Conservation (phyloP, 805 yeast species). For the Candida coquimbonensis region DNA sequence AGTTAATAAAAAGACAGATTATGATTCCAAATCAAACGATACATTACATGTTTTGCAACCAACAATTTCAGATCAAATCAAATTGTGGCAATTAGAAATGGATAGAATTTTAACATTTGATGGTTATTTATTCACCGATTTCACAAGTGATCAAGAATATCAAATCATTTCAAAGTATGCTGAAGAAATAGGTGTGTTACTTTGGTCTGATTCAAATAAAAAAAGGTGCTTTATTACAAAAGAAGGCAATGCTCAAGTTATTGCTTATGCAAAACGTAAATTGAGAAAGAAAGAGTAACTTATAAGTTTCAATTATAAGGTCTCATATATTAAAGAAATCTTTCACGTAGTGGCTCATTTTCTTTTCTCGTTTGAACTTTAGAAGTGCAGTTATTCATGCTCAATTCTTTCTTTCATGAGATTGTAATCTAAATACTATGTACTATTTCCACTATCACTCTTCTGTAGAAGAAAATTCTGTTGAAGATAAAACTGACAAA, state of each 20-base stretch:
- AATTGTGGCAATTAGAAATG: slow-evolving; percentile 91
- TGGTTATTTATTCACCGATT: slow-evolving; percentile 86
- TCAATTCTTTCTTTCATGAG: no score
- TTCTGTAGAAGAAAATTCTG: no score
- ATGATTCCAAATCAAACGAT: slow-evolving; percentile 41
- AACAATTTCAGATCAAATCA: slow-evolving; percentile 93
- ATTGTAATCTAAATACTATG: no score
- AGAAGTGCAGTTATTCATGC: no score
- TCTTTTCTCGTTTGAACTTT: no score
- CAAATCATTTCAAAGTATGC: slow-evolving; percentile 70
- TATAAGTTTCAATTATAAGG: no score
- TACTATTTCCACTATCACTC: no score
- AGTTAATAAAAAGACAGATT: slow-evolving; percentile 59
- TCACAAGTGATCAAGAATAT: slow-evolving; percentile 70
- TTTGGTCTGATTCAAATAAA: slow-evolving; percentile 75
- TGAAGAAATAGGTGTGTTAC: slow-evolving; percentile 79
- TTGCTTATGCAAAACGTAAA: slow-evolving; percentile 81
- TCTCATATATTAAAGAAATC: not conserved
- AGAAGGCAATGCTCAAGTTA: slow-evolving; percentile 83
- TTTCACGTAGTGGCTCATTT: not conserved
- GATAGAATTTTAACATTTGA: slow-evolving; percentile 84
- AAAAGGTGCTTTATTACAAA: slow-evolving; percentile 78
- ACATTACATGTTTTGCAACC: slow-evolving; percentile 73
- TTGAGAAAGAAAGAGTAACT: slow-evolving; percentile 19
- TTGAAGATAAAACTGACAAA: no score